Base-by-base conservation (phyloP, 1,139 yeast genomes). In the Protomyces arabidopsidicola region DNA sequence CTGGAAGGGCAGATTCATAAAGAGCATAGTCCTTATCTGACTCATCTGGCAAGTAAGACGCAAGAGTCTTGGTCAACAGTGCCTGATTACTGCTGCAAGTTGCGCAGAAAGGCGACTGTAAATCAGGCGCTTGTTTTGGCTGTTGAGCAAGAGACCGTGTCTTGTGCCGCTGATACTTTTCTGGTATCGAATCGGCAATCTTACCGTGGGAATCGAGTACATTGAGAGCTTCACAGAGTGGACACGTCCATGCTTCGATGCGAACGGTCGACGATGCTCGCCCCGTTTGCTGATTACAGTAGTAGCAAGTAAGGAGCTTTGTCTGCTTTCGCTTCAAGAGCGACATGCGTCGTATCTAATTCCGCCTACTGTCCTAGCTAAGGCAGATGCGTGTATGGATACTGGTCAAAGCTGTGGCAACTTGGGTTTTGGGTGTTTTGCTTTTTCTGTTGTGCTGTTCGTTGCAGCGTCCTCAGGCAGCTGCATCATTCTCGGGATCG, bases 11-110 rank as follows among this genome's bases (percentile, higher is more conserved):
- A 12, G 45, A 16, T 31, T 57, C 65, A 56, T 56, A 61, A 16
- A 59, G 48, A 9, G 56, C 55, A 57, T 39, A 18, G 50, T 57
- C 27, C 10, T n/a, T 8, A 53, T 68, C 60, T 6, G 63, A 48
- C 20, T 59, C 62, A n/a, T 60, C 66, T 1, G 70, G 70, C 8
- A 67, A 58, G 50, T 65, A 68, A 5, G 58, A 51, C n/a, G 70
- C 69, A 9, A 68, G 57, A 10, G 67, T 51, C n/a, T 65, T 60
- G 18, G 59, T 48, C 22, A 67, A 52, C 10, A 68, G 52, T n/a
- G 65, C 58, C 56, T 68, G 70, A 38, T 68, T 68, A 45, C 59
- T 55, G 31, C 55, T 53, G 39, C 70, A 68, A n/a, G 56, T 56
- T 16, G 64, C 53, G 45, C 70, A 68, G 54, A 68, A 68, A 12